Evolutionary conservation across 768 basidiomycete genomes (phyloP).

Genomic region (Mycena pura): DNA sequence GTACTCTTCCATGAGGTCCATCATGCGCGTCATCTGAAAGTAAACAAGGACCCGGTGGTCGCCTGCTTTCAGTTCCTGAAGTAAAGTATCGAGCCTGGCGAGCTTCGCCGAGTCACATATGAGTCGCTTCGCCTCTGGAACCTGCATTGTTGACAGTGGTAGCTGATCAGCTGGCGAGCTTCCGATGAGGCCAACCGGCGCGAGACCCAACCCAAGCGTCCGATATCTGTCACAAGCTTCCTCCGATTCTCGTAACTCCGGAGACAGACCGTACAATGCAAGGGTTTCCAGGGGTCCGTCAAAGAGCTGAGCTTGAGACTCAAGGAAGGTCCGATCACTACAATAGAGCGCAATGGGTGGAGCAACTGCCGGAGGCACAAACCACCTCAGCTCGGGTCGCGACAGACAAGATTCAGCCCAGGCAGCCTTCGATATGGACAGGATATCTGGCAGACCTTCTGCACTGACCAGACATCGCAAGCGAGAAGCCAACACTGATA

Average conservation of each 20-base stretch:
- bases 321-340: constrained; percentile 79
- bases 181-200: constrained; percentile 71
- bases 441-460: constrained; percentile 57
- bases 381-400: constrained; percentile 82
- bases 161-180: constrained; percentile 74
- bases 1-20: constrained; percentile 99
- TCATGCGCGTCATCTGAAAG: constrained; percentile 99
- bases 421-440: constrained; percentile 61
- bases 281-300: constrained; percentile 79
- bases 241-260: constrained; percentile 65
- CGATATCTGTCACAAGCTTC: constrained; percentile 55
- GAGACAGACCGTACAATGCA: constrained; percentile 85
- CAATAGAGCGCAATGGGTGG: constrained; percentile 81
- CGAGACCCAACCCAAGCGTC: constrained; percentile 61
- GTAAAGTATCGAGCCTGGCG: constrained; percentile 84
- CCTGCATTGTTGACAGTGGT: constrained; percentile 84
- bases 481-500: constrained; percentile 38
- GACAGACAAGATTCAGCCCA: constrained; percentile 87
- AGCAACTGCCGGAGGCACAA: constrained; percentile 83
- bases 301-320: constrained; percentile 63
- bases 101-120: constrained; percentile 98
- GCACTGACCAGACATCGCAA: constrained; percentile 43
- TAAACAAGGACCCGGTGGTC: constrained; percentile 96
- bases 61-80: constrained; percentile 89
- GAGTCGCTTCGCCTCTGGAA: constrained; percentile 93